A percentile compares a stretch with the other conserved stretches of the same genome.
Conservation (phyloP, 1,284 basidiomycete genomes). For the Leccinum olivaceoglutinosum region DNA sequence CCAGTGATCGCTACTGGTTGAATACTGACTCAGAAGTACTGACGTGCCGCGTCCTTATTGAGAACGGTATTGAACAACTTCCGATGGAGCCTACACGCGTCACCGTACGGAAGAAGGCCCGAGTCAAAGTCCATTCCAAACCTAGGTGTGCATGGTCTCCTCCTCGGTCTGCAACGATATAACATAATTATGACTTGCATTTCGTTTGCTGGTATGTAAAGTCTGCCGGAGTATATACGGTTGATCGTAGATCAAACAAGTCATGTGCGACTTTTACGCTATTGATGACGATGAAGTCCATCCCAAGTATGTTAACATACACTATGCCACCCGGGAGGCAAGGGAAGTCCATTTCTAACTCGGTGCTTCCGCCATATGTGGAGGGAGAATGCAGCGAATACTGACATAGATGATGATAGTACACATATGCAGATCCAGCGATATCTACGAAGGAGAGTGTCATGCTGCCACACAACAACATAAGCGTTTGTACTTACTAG, state of each 20-base stretch:
- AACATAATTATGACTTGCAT: constrained; percentile 9
- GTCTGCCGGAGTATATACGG: constrained; percentile 37
- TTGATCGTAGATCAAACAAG: constrained; percentile 36
- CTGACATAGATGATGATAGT: neutral
- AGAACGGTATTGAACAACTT: constrained; percentile 19
- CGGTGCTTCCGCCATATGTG: constrained; percentile 13
- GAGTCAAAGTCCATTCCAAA: constrained; percentile 29
- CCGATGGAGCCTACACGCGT: constrained; percentile 23
- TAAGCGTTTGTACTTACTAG: neutral
- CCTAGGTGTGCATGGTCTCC: constrained; percentile 5
- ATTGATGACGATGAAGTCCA: constrained; percentile 36
- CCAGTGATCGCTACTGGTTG: constrained; percentile 9
- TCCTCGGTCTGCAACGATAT: neutral
- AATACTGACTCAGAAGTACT: constrained; percentile 5
- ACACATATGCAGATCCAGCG: constrained; percentile 3
- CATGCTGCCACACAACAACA: neutral
- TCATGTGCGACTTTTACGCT: constrained; percentile 32
- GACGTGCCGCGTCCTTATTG: constrained; percentile 10
- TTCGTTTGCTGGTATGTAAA: constrained; percentile 19
- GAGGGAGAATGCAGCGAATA: constrained; percentile 4
- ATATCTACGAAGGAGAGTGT: neutral
- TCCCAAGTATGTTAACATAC: constrained; percentile 31
- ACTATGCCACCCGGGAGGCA: constrained; percentile 33
- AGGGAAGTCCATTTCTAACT: constrained; percentile 15
- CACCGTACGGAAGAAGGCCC: constrained; percentile 23